These are phyloP conservation scores for Pachysandra terminalis DNA, from an alignment of 164 flowering plant genomes.

Conservation along the genomic window DNA sequence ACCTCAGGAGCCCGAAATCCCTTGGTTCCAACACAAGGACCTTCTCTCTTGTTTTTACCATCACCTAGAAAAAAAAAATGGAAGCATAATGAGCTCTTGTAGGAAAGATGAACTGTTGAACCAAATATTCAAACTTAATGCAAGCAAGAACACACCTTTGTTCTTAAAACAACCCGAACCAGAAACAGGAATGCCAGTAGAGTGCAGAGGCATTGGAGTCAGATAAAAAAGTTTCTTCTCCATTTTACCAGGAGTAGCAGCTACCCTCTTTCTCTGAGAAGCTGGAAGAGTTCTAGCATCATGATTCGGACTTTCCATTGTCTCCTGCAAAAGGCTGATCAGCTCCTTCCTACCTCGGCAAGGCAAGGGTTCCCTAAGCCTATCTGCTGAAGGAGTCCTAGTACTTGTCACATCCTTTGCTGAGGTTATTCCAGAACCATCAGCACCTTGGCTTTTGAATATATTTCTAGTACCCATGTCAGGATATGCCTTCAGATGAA, in stretches of 20 bases:
- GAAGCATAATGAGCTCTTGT: neutral
- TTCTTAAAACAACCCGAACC: conserved; percentile 51
- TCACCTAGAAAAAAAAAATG: conserved; percentile 43
- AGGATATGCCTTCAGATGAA: conserved; percentile 26
- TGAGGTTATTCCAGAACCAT: conserved; percentile 82
- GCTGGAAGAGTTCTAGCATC: conserved; percentile 36
- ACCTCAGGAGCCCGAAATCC: conserved; percentile 99
- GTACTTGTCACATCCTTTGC: conserved; percentile 71
- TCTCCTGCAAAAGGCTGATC: conserved; percentile 56
- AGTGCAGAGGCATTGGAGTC: conserved; percentile 89
- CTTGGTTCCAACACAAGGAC: conserved; percentile 94
- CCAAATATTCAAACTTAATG: neutral
- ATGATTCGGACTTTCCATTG: conserved; percentile 42
- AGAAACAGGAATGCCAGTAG: conserved; percentile 39
- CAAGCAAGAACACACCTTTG: conserved; percentile 46
- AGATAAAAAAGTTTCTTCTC: conserved; percentile 38
- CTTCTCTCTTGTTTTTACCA: conserved; percentile 66
- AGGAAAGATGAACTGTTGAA: neutral
- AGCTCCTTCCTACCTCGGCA: conserved; percentile 76
- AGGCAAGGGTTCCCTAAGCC: conserved; percentile 69
- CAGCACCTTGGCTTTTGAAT: conserved; percentile 71
- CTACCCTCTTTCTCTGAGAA: conserved; percentile 71
- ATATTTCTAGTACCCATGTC: conserved; percentile 29
- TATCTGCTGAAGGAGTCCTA: conserved; percentile 66
- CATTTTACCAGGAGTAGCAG: conserved; percentile 54